phyloP scores from a whole-genome alignment of 495 filamentous ascomycete genomes.

The Hypoxylon crocopeplum region DNA sequence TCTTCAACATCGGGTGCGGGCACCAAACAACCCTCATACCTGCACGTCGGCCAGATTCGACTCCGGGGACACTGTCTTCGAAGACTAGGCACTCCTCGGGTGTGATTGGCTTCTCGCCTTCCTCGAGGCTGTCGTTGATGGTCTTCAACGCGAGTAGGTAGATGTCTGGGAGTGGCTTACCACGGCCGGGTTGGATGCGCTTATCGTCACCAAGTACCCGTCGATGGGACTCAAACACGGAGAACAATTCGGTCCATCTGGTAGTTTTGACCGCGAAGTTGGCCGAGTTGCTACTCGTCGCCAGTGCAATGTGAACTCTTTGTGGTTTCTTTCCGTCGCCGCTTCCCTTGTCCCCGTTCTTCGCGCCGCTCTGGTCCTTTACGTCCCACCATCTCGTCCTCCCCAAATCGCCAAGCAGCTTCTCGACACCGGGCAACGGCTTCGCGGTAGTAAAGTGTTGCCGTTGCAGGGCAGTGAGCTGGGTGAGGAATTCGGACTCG shows the following conservation, averaged over 20 bases:
- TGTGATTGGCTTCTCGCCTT: slow-evolving; percentile 70
- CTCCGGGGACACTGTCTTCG: slow-evolving; percentile 91
- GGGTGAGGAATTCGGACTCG: slow-evolving; percentile 64
- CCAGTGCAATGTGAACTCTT: slow-evolving; percentile 81
- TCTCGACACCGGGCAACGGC: slow-evolving; percentile 79
- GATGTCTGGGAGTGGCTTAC: slow-evolving; percentile 95
- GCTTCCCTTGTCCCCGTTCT: slow-evolving; percentile 19
- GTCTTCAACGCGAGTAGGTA: slow-evolving; percentile 85
- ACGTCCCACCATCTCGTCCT: slow-evolving; percentile 54
- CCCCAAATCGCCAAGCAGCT: slow-evolving; percentile 65
- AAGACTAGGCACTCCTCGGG: slow-evolving; percentile 95
- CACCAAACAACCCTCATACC: slow-evolving; percentile 97
- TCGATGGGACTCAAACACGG: slow-evolving; percentile 68
- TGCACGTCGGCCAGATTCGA: slow-evolving; percentile 87
- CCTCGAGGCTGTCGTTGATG: slow-evolving; percentile 74
- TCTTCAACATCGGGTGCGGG: slow-evolving; percentile 80
- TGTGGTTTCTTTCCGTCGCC: slow-evolving; percentile 43
- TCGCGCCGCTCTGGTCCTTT: slow-evolving; percentile 22
- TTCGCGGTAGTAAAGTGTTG: slow-evolving; percentile 74
- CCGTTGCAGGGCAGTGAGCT: slow-evolving; percentile 66
- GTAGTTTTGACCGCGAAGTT: slow-evolving; percentile 84
- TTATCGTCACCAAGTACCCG: slow-evolving; percentile 86
- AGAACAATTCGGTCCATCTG: slow-evolving; percentile 77
- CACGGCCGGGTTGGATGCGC: slow-evolving; percentile 77
- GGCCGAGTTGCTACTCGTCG: slow-evolving; percentile 72